These are phyloP conservation scores for Goffeauzyma gilvescens DNA, from an alignment of 768 basidiomycete species.

Conservation along the genomic window DNA sequence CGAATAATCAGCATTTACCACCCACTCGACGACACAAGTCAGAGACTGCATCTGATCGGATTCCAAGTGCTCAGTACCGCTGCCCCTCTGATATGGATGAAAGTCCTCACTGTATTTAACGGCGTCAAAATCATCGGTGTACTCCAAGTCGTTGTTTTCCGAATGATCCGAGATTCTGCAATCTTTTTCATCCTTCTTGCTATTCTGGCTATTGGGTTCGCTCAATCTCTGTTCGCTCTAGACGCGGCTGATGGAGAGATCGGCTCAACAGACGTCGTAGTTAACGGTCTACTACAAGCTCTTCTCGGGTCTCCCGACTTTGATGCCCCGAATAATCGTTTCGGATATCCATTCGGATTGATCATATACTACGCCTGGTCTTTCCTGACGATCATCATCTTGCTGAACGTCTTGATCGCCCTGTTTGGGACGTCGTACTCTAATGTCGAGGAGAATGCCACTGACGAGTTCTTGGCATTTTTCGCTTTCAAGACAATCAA, in stretches of 20 bases:
- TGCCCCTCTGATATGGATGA: conserved; percentile 63
- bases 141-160: conserved; percentile 78
- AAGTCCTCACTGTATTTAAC: conserved; percentile 35
- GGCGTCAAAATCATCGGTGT: conserved; percentile 77
- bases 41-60: conserved; percentile 39
- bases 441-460: conserved; percentile 42
- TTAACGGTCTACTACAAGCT: conserved; percentile 58
- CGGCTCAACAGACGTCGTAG: conserved; percentile 40
- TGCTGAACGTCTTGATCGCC: conserved; percentile 89
- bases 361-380: conserved; percentile 75
- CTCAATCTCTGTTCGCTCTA: conserved; percentile 54
- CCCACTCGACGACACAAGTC: conserved; percentile 32
- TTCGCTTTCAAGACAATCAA: conserved; percentile 61
- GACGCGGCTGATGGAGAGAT: conserved; percentile 71
- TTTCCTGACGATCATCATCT: conserved; percentile 57
- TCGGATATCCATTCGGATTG: conserved; percentile 37
- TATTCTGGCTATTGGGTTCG: conserved; percentile 62
- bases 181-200: conserved; percentile 79
- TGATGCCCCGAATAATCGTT: conserved; percentile 11
- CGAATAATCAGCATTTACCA: conserved; percentile 44
- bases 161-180: conserved; percentile 77
- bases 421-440: conserved; percentile 44
- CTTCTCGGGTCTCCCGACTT: conserved; percentile 45
- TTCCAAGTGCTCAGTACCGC: conserved; percentile 81
- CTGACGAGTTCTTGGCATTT: conserved; percentile 76